Percentiles rank a stretch among this genome's conserved stretches.
These are phyloP conservation scores for Ustulina deusta DNA, from an alignment of 2,329 filamentous ascomycete species.

Conservation along the genomic window DNA sequence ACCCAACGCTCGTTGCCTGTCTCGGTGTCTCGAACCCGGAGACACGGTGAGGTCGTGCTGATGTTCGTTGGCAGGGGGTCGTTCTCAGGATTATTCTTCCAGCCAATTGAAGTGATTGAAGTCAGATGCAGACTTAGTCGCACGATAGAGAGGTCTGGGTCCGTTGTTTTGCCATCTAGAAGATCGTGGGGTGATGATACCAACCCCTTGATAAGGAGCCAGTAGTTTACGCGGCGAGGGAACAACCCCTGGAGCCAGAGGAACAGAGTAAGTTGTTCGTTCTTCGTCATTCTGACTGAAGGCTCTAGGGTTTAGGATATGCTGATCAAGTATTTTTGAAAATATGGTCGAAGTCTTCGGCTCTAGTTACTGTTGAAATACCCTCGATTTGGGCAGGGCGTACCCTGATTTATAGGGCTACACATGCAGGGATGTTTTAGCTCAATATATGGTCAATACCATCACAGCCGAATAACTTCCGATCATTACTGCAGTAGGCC, in stretches of 20 bases:
- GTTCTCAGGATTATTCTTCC: conserved; percentile 22
- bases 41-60: conserved; percentile 35
- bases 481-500: not conserved
- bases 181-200: conserved; percentile 35
- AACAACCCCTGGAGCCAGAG: conserved; percentile 43
- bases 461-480: conserved; percentile 4
- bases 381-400: not conserved
- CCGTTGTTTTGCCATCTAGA: conserved; percentile 33
- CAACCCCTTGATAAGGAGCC: conserved; percentile 42
- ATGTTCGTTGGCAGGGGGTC: conserved; percentile 41
- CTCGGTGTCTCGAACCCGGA: conserved; percentile 37
- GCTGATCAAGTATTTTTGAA: not conserved
- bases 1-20: conserved; percentile 34
- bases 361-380: too few relatives aligned
- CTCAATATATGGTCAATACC: not conserved
- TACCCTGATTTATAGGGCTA: not conserved
- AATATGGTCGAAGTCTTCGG: too few relatives aligned
- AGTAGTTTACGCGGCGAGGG: conserved; percentile 43
- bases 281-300: conserved; percentile 1
- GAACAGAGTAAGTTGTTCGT: conserved; percentile 39
- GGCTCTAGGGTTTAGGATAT: not conserved
- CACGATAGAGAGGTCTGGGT: conserved; percentile 35
- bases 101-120: conserved; percentile 18
- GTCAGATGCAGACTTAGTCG: conserved; percentile 5
- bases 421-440: not conserved